Evolutionary conservation across 2,329 filamentous ascomycete genomes (phyloP), one percentile per base, ranked within the genome.

Genomic region (Neopestalotiopsis clavispora): DNA sequence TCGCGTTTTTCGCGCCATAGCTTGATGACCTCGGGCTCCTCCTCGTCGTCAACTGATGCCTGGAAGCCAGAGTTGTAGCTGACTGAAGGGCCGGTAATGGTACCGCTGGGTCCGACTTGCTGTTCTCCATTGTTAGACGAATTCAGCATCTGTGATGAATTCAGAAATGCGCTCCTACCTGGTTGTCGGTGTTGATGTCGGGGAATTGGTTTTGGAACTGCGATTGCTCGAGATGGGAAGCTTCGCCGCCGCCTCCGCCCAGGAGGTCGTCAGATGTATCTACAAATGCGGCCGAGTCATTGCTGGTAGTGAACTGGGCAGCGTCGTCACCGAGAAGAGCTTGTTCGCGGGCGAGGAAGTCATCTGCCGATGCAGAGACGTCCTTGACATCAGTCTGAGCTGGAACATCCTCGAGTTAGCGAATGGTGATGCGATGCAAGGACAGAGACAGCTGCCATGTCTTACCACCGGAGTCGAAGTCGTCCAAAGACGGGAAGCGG

Each of bases 1-100:
- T 97, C 93, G 73, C 96, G 92, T 77, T 92, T 92, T 82, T 95
- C 93, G 77, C 96, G 93, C 96, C 96, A 99, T 85, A 95, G 89
- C 84, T 89, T 91, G 80, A 98, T 91, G 23, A 97, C 92, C 74
- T 97, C 93, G 20, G 95, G 90, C 81, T 98, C 96, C 78, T 94
- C 90, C 76, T 97, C 94, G 69, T 93, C 79, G 70, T 83, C 80
- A 52, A 82, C 84, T 69, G 85, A 86, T 68, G 90, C 84, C 72
- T 86, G 83, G 78, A 85, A 90, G 71, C 88, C 88, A 2, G 88
- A 90, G 78, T 89, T 90, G 80, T 88, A 90, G 79, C 79, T 86
- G 60, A 90, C 84, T 7, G 88, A 89, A 4, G 87, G 87, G 71
- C 92, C 93, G 67, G 94, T 98, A 80, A 98, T 94, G 72, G 90